Base-by-base conservation (phyloP, 2,329 filamentous ascomycete genomes). In the Thyridium curvatum region DNA sequence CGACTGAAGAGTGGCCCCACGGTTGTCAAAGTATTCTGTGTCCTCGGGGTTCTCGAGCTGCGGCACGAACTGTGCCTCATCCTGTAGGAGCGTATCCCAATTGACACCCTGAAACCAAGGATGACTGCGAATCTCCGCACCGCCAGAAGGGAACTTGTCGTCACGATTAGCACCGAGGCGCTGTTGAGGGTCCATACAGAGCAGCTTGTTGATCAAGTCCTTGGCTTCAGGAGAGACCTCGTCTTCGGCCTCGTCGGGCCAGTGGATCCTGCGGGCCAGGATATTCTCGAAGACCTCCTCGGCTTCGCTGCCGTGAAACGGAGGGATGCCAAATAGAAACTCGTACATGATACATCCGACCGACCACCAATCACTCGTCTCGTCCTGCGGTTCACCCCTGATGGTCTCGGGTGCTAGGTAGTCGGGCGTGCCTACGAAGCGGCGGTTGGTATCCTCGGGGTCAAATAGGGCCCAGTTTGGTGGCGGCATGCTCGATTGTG, bases 341-440 rank as follows among this genome's bases (percentile, higher is more conserved):
- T 98, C 93, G 53, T 96, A 98, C 61, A 97, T 69, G 51, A 98
- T 97, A 59, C 94, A 98, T 1, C 93, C 93, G n/a, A 98, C 74
- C 16, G 93, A 97, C 93, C 93, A 98, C 93, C 93, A 98, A 79
- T 98, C 93, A 56, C 93, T 97, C 49, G 91, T 93, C 60, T 97
- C 91, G 54, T 98, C 93, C 60, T 98, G 93, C 2, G 91, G 89
- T 48, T 89, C 82, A 36, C 94, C 93, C 48, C 88, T 90, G 55
- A 98, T 94, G 0, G 94, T 98, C 58, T 98, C 94, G 0, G 93
- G 93, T 0, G 93, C 93, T 12, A 98, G 75, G 56, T 98, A 98
- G 60, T 98, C 93, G 0, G 93, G 93, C 0, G 93, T 98, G 26
- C 93, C 93, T 8, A 98, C 93, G 52, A 98, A 98, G 30, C 88